A percentile compares a stretch with the other conserved stretches of the same genome.
phyloP scores from a whole-genome alignment of 2,329 filamentous ascomycete genomes.

The Fusarium brachygibbosum region DNA sequence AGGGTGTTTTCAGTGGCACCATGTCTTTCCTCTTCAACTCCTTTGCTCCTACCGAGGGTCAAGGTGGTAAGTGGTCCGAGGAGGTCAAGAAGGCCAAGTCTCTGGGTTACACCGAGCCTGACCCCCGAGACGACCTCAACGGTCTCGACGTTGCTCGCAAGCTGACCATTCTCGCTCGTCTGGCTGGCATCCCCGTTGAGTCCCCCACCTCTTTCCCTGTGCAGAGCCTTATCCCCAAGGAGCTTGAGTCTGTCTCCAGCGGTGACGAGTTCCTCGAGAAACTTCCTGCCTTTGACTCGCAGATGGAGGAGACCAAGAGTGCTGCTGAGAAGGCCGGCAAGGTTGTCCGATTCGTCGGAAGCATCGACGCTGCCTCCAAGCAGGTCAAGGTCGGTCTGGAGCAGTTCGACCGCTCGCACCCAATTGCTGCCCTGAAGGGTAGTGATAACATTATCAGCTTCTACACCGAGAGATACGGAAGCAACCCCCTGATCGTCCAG shows the following conservation, averaged over 20 bases:
- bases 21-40: constrained; percentile 99
- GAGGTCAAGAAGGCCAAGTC: constrained; percentile 94
- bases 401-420: constrained; percentile 87
- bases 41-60: constrained; percentile 84
- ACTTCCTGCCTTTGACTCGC: constrained; percentile 84
- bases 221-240: constrained; percentile 90
- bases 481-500: constrained; percentile 92
- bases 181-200: constrained; percentile 85
- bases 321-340: constrained; percentile 89
- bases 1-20: constrained; percentile 97
- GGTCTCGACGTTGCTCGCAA: constrained; percentile 94
- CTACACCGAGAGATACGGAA: constrained; percentile 94
- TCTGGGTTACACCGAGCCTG: constrained; percentile 91
- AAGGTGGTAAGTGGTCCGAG: constrained; percentile 86
- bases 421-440: constrained; percentile 94
- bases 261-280: constrained; percentile 88
- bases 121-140: constrained; percentile 88
- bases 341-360: constrained; percentile 94
- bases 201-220: constrained; percentile 92
- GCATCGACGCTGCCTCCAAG: constrained; percentile 85
- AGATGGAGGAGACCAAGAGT: constrained; percentile 91
- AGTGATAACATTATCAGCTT: constrained; percentile 99
- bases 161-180: constrained; percentile 90
- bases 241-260: constrained; percentile 80
- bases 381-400: constrained; percentile 92